These are phyloP conservation scores for Populus alba DNA, from an alignment of 345 rosid species.

Conservation along the genomic window DNA sequence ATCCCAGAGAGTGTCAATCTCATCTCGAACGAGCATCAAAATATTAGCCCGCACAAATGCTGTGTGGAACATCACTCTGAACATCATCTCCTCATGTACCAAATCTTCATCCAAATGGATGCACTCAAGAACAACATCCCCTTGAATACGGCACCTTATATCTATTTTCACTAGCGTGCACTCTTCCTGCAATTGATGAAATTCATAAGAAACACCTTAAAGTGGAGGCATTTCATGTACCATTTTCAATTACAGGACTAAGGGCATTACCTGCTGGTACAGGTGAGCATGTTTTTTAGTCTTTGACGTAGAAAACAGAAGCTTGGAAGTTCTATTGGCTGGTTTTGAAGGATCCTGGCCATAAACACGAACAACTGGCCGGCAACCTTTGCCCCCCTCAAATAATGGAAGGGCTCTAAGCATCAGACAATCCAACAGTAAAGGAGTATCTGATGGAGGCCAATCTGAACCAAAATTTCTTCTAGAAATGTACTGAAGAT, in stretches of 20 bases:
- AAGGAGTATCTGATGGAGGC: slow-evolving; percentile 94
- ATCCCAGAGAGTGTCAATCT: slow-evolving; percentile 84
- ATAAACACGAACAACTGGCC: slow-evolving; percentile 80
- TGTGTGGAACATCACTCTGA: slow-evolving; percentile 90
- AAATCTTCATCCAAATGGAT: slow-evolving; percentile 73
- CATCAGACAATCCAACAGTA: slow-evolving; percentile 80
- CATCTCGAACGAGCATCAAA: slow-evolving; percentile 70
- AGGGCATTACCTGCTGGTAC: slow-evolving; percentile 57
- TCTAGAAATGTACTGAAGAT: slow-evolving; percentile 95
- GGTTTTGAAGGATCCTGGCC: slow-evolving; percentile 80
- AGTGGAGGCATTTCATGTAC: slow-evolving; percentile 4
- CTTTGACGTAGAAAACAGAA: slow-evolving; percentile 71
- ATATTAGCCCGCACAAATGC: slow-evolving; percentile 81
- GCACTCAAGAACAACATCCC: slow-evolving; percentile 95
- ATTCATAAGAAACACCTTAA: slow-evolving; percentile 23
- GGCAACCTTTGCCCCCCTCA: slow-evolving; percentile 72
- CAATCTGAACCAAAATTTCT: slow-evolving; percentile 82
- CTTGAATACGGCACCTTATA: slow-evolving; percentile 78
- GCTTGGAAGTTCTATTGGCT: slow-evolving; percentile 79
- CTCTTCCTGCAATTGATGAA: slow-evolving; percentile 68
- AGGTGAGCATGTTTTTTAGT: slow-evolving; percentile 57
- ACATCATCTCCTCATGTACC: slow-evolving; percentile 66
- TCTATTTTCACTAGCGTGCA: slow-evolving; percentile 74
- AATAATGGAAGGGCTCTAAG: slow-evolving; percentile 73
- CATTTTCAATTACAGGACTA: slow-evolving; percentile 20